Conservation (phyloP, 495 filamentous ascomycete genomes). For the Penicillium alfredii region DNA sequence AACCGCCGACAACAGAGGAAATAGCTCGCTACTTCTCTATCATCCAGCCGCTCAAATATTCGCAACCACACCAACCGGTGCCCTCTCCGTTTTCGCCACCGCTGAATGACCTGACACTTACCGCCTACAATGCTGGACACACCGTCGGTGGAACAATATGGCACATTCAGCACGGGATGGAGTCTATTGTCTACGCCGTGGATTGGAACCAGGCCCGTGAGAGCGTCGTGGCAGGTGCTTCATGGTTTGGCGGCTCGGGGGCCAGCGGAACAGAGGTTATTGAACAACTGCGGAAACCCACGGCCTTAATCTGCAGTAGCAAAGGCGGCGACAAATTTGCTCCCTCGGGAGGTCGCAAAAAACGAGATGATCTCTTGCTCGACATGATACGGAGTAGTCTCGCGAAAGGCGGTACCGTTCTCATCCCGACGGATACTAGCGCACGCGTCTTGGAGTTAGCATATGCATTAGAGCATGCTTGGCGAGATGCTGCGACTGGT, state of each 20-base stretch:
- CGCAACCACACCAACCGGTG: constrained; percentile 84
- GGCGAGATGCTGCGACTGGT: constrained; percentile 60
- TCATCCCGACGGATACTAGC: constrained; percentile 94
- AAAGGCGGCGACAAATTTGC: constrained; percentile 69
- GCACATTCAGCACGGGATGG: constrained; percentile 95
- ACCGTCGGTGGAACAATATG: constrained; percentile 96
- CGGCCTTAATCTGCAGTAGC: constrained; percentile 84
- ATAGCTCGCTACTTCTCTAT: constrained; percentile 85
- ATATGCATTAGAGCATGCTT: constrained; percentile 86
- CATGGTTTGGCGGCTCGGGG: constrained; percentile 81
- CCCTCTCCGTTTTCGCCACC: constrained; percentile 83
- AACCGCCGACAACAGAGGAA: constrained; percentile 76
- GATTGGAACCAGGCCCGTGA: constrained; percentile 97
- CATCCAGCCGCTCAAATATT: constrained; percentile 95
- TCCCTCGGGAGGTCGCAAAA: constrained; percentile 63
- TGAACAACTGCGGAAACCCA: constrained; percentile 87
- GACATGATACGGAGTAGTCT: constrained; percentile 73
- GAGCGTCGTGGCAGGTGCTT: constrained; percentile 86
- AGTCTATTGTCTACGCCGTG: constrained; percentile 94
- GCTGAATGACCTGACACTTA: constrained; percentile 87
- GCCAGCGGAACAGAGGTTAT: constrained; percentile 83
- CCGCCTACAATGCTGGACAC: constrained; percentile 93
- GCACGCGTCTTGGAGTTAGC: constrained; percentile 89
- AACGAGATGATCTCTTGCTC: constrained; percentile 78
- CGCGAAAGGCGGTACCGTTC: constrained; percentile 78